Evolutionary conservation across 176 grass and related monocot genomes (phyloP).

Genomic region (Avena eriantha): DNA sequence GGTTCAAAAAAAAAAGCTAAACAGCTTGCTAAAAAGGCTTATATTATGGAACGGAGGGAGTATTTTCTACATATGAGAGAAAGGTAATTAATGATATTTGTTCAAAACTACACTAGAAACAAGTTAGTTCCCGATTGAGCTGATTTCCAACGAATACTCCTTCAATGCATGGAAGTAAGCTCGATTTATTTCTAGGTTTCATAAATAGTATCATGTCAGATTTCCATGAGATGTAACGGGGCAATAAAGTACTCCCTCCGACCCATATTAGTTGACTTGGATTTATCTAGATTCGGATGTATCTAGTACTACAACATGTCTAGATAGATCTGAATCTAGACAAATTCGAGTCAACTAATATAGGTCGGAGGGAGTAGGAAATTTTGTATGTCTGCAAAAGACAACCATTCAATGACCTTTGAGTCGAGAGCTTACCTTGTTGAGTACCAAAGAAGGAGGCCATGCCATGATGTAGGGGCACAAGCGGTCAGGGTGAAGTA

Average conservation of each 20-base stretch:
- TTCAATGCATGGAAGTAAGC: neutral
- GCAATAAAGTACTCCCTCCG: neutral
- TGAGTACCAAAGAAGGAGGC: slow-evolving; percentile 6
- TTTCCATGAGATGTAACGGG: neutral
- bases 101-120: neutral
- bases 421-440: neutral
- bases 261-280: too few species aligned
- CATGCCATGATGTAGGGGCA: slow-evolving; percentile 18
- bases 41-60: too few species aligned
- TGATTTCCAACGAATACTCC: neutral
- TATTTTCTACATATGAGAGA: neutral
- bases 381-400: neutral
- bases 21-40: too few species aligned
- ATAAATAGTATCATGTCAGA: neutral
- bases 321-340: too few species aligned
- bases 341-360: too few species aligned
- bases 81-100: neutral
- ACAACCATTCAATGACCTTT: neutral
- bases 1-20: too few species aligned
- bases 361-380: neutral
- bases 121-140: neutral
- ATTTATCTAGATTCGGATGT: too few species aligned
- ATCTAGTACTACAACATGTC: too few species aligned
- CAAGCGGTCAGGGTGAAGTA: neutral
- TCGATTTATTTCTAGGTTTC: neutral